A percentile compares a stretch with the other conserved stretches of the same genome.
phyloP scores from a whole-genome alignment of 1,284 basidiomycete genomes.

The Prillingera fragicola region DNA sequence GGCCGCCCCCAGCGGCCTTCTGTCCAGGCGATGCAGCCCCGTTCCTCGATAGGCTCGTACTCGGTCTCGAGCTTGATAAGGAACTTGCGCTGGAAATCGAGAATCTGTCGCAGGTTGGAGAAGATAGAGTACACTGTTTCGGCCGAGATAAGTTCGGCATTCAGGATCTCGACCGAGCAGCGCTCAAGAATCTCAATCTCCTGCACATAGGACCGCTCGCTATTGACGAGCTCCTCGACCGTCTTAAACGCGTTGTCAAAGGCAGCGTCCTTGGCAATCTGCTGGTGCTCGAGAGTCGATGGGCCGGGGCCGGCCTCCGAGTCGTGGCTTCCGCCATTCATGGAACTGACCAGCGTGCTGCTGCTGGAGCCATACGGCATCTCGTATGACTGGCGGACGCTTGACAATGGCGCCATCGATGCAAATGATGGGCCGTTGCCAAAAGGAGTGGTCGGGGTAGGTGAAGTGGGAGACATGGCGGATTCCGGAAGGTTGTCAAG shows the following conservation, averaged over 20 bases:
- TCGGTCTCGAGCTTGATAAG: slow-evolving; percentile 88
- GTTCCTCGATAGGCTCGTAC: slow-evolving; percentile 56
- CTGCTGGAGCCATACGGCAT: slow-evolving; percentile 16
- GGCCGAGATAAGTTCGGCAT: slow-evolving; percentile 77
- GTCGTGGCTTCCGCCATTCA: slow-evolving; percentile 5
- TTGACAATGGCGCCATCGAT: slow-evolving; percentile 4
- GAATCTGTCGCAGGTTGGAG: slow-evolving; percentile 87
- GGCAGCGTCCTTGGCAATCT: slow-evolving; percentile 7
- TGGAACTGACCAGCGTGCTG: slow-evolving; percentile 1
- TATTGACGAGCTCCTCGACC: slow-evolving; percentile 45
- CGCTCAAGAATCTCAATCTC: slow-evolving; percentile 94
- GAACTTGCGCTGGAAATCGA: slow-evolving; percentile 93
- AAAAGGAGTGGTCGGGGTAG: slow-evolving; percentile 19
- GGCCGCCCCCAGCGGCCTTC: slow-evolving; percentile 84
- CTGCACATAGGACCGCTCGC: slow-evolving; percentile 93
- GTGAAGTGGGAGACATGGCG: slow-evolving; percentile 53
- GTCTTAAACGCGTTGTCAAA: slow-evolving; percentile 39
- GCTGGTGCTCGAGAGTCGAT: slow-evolving; percentile 5
- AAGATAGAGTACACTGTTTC: slow-evolving; percentile 95
- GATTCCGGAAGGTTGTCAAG: slow-evolving; percentile 73
- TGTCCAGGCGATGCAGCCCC: slow-evolving; percentile 58
- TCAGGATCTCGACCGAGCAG: slow-evolving; percentile 72
- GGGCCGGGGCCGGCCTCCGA: neutral
- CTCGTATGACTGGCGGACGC: slow-evolving; percentile 42
- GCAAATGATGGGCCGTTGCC: slow-evolving; percentile 6